Conservation (phyloP, 495 filamentous ascomycete genomes). For the Aspergillus indologenus region DNA sequence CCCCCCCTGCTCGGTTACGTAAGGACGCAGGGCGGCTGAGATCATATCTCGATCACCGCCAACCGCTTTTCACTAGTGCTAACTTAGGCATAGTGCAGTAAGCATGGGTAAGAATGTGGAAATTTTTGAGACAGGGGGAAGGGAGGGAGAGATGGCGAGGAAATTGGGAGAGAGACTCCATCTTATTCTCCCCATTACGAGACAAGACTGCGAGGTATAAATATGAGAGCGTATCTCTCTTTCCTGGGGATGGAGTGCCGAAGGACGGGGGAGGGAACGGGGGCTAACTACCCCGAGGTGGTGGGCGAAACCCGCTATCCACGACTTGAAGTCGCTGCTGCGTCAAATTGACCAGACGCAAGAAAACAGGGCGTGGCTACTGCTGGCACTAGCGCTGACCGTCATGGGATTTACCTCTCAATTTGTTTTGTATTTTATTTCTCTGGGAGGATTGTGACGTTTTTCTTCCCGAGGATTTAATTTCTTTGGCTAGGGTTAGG, state of each 20-base stretch:
- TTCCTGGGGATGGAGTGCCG: background rate
- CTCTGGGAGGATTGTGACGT: background rate
- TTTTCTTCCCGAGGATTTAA: background rate
- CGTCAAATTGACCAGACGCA: background rate
- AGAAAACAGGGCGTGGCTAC: background rate
- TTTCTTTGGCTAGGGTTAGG: background rate
- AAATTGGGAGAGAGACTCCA: too few relatives aligned
- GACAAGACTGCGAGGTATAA: background rate
- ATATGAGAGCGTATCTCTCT: background rate
- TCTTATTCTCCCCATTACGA: too few relatives aligned
- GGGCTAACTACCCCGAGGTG: background rate
- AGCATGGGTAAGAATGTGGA: background rate
- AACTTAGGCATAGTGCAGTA: background rate
- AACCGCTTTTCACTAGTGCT: background rate
- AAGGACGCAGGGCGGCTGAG: conserved; percentile 14
- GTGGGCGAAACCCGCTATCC: background rate
- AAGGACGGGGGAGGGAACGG: background rate
- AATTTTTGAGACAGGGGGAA: background rate
- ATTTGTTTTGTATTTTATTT: background rate
- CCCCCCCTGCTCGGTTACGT: conserved; percentile 13
- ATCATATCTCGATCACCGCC: conserved; percentile 9
- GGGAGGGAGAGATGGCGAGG: too few relatives aligned
- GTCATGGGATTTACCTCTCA: background rate
- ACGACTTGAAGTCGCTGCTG: too few relatives aligned
- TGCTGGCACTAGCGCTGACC: conserved; percentile 1